These are phyloP conservation scores for Pyricularia grisea DNA, from an alignment of 2,329 filamentous ascomycete species.

Conservation along the genomic window DNA sequence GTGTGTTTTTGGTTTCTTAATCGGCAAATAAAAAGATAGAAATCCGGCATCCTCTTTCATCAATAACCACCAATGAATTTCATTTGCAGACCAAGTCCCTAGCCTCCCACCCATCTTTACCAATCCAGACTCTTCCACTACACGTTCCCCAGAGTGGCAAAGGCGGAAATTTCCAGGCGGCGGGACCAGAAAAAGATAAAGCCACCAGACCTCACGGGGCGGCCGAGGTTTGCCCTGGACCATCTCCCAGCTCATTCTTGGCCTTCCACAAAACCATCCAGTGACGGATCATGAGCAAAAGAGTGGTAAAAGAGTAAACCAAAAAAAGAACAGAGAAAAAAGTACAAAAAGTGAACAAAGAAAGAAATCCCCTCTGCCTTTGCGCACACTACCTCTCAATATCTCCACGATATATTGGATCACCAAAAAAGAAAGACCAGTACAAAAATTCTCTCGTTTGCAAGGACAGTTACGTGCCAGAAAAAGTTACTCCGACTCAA, in stretches of 20 bases:
- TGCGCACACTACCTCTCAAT: background rate
- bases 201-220: background rate
- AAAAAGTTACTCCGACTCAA: background rate
- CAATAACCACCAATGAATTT: background rate
- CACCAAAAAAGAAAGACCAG: background rate
- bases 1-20: background rate
- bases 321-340: background rate
- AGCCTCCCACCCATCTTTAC: background rate
- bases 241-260: background rate
- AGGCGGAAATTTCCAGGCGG: too few relatives aligned
- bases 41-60: background rate
- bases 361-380: background rate
- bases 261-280: background rate
- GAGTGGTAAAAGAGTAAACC: background rate
- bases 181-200: too few relatives aligned
- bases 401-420: background rate
- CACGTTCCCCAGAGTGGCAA: background rate
- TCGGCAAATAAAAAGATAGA: background rate
- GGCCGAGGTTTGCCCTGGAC: too few relatives aligned
- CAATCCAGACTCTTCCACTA: background rate
- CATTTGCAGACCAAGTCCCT: background rate
- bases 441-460: background rate
- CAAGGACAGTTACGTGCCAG: background rate
- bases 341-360: background rate
- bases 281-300: background rate